A percentile compares a stretch with the other conserved stretches of the same genome.
phyloP scores from a whole-genome alignment of 1,139 yeast genomes.

The Zygosaccharomyces pseudobailii region DNA sequence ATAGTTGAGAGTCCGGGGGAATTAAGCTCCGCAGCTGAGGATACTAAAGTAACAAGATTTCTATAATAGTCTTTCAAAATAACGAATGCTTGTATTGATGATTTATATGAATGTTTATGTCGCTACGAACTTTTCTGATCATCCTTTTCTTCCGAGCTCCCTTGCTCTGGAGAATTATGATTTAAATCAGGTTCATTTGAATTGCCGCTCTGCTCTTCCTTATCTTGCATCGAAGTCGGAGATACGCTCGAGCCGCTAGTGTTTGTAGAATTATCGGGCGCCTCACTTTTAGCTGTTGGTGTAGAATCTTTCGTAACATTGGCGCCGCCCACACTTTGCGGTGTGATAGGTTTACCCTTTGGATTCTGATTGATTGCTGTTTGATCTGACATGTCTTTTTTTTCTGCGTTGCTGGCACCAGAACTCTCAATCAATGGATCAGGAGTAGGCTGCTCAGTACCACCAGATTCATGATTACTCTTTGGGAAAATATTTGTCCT shows the following conservation, averaged over 20 bases:
- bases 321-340: conserved; percentile 14
- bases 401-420: not conserved
- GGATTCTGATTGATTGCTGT: conserved; percentile 1
- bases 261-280: not conserved
- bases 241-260: conserved; percentile 7
- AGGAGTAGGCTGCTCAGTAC: not conserved
- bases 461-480: not conserved
- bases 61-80: conserved; percentile 18
- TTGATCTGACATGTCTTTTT: not conserved
- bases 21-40: conserved; percentile 33
- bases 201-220: not conserved
- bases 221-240: conserved; percentile 7
- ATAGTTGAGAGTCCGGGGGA: conserved; percentile 38
- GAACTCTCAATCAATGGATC: not conserved
- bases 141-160: not conserved
- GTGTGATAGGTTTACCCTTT: conserved; percentile 17
- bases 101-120: not conserved
- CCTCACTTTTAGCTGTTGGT: conserved; percentile 3
- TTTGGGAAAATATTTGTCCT: not conserved
- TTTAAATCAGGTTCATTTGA: not conserved
- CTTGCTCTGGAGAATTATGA: not conserved
- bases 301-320: conserved; percentile 6
- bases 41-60: conserved; percentile 33
- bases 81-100: not conserved
- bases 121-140: not conserved